Percentiles rank a stretch among this genome's conserved stretches.
Conservation (phyloP, 352 stramenopile genomes). For the Globisporangium cylindrosporum region DNA sequence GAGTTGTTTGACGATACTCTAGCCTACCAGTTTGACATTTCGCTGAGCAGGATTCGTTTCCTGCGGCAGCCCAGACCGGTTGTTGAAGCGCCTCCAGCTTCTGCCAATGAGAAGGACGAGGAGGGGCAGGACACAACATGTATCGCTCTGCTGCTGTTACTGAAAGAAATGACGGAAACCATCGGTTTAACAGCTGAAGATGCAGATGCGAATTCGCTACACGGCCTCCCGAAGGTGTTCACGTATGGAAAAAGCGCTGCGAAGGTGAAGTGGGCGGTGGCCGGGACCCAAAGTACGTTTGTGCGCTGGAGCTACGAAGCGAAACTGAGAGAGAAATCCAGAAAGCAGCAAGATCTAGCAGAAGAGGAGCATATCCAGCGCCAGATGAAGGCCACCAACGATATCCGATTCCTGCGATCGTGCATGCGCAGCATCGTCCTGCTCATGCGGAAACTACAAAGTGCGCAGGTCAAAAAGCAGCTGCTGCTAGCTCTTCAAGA, state of each 20-base stretch:
- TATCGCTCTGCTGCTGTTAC: not conserved
- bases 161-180: slow-evolving; percentile 28
- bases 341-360: not conserved
- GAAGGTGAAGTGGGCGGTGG: slow-evolving; percentile 26
- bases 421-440: slow-evolving; percentile 35
- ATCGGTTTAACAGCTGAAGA: slow-evolving; percentile 35
- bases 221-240: not conserved
- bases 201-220: slow-evolving; percentile 10
- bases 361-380: slow-evolving; percentile 6
- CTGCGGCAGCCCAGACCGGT: slow-evolving; percentile 20
- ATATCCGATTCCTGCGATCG: slow-evolving; percentile 23
- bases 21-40: slow-evolving; percentile 26
- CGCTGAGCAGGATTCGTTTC: slow-evolving; percentile 7
- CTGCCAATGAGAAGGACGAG: not conserved
- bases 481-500: slow-evolving; percentile 38
- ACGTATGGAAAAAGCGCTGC: slow-evolving; percentile 8
- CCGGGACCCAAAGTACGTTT: slow-evolving; percentile 36
- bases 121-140: not conserved
- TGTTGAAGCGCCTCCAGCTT: not conserved
- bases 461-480: slow-evolving; percentile 35
- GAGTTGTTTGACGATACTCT: slow-evolving; percentile 31
- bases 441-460: slow-evolving; percentile 29
- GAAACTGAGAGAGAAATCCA: slow-evolving; percentile 1
- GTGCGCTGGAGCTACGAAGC: slow-evolving; percentile 16
- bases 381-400: slow-evolving; percentile 11